A percentile compares a stretch with the other conserved stretches of the same genome.
These are phyloP conservation scores for Naganishia cerealis DNA, from an alignment of 1,284 basidiomycete genomes.

Conservation along the genomic window DNA sequence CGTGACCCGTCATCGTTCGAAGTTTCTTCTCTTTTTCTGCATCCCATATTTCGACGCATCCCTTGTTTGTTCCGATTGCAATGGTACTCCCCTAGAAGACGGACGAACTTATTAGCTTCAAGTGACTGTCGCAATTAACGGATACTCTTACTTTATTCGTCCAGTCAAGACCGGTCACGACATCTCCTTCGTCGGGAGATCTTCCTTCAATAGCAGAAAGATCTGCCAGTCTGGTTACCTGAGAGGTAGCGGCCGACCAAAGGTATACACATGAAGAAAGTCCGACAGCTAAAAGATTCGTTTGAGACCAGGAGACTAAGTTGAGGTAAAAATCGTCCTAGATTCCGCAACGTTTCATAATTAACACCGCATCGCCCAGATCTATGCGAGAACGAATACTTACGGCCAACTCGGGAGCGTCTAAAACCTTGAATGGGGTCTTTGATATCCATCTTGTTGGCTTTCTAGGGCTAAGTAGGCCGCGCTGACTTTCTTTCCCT, in stretches of 20 bases:
- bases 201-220: conserved; percentile 55
- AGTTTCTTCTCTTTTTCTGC: conserved; percentile 73
- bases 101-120: neutral
- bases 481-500: conserved; percentile 72
- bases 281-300: conserved; percentile 91
- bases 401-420: conserved; percentile 86
- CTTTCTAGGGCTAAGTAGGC: conserved; percentile 82
- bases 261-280: conserved; percentile 89
- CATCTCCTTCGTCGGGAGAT: conserved; percentile 56
- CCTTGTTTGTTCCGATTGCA: conserved; percentile 86
- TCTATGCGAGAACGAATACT: conserved; percentile 30
- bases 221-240: conserved; percentile 89
- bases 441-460: conserved; percentile 81
- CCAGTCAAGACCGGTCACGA: conserved; percentile 85
- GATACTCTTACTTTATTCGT: conserved; percentile 69
- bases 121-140: neutral
- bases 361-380: conserved; percentile 6
- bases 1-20: conserved; percentile 80
- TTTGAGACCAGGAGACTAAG: conserved; percentile 93
- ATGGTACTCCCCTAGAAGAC: conserved; percentile 71
- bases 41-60: conserved; percentile 90
- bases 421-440: conserved; percentile 94
- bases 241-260: conserved; percentile 71
- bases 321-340: conserved; percentile 96
- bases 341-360: neutral